A percentile compares a stretch with the other conserved stretches of the same genome.
Evolutionary conservation across 1,284 basidiomycete species (phyloP).

Genomic region (Mycena citricolor): DNA sequence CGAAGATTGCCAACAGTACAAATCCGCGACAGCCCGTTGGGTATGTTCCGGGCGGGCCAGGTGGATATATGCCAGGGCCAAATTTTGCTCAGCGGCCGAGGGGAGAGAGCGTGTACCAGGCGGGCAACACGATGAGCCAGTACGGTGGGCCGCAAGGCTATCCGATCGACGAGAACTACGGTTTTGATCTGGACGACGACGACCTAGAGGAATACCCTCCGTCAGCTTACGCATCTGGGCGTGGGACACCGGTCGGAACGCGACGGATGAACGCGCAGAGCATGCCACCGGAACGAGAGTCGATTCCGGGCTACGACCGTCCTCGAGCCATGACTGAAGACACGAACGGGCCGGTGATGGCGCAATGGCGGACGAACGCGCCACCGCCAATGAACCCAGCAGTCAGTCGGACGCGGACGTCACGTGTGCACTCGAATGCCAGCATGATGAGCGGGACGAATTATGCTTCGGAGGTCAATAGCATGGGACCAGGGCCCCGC

Average conservation of each 20-base stretch:
- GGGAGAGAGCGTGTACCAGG: slow-evolving; percentile 21
- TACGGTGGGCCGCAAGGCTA: slow-evolving; percentile 57
- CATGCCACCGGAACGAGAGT: slow-evolving; percentile 58
- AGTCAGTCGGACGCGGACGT: slow-evolving; percentile 42
- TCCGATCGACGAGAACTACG: slow-evolving; percentile 65
- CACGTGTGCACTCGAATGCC: slow-evolving; percentile 48
- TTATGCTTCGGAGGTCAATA: slow-evolving; percentile 49
- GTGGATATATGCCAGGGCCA: slow-evolving; percentile 13
- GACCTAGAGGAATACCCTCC: slow-evolving; percentile 74
- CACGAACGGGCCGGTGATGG: slow-evolving; percentile 60
- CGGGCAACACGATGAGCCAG: slow-evolving; percentile 29
- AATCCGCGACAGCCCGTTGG: slow-evolving; percentile 19
- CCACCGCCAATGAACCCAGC: slow-evolving; percentile 31
- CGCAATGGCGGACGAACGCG: slow-evolving; percentile 57
- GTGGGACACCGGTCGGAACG: slow-evolving; percentile 64
- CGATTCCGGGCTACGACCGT: slow-evolving; percentile 46
- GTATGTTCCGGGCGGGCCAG: slow-evolving; percentile 11
- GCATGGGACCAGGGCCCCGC: slow-evolving; percentile 44
- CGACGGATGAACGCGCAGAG: slow-evolving; percentile 57
- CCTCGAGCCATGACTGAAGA: slow-evolving; percentile 76
- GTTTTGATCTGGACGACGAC: slow-evolving; percentile 67
- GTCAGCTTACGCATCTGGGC: slow-evolving; percentile 36
- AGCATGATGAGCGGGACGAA: slow-evolving; percentile 34
- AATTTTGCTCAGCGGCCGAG: slow-evolving; percentile 15
- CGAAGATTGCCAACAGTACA: slow-evolving; percentile 41